Evolutionary conservation across 2,329 filamentous ascomycete species (phyloP).

Genomic region (Pyrenophora tritici-repentis): DNA sequence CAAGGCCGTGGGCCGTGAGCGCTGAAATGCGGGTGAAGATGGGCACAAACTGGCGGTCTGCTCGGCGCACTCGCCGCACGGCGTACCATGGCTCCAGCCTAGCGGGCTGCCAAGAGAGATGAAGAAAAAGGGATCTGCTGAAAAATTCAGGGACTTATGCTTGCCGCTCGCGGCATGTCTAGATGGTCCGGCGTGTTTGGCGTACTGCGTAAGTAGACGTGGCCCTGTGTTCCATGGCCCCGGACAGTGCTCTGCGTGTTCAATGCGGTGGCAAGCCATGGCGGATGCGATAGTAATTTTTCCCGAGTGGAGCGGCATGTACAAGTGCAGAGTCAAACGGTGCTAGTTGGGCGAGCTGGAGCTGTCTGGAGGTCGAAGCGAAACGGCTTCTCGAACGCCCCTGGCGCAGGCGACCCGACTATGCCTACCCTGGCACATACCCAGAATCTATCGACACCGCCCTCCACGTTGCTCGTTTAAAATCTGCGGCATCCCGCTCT

Average conservation of each 20-base stretch:
- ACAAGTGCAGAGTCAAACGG: conserved; percentile 8
- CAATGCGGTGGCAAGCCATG: conserved; percentile 30
- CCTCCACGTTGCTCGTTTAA: conserved; percentile 19
- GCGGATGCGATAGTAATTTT: conserved; percentile 13
- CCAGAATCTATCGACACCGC: conserved; percentile 33
- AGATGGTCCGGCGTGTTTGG: conserved; percentile 7
- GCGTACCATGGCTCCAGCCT: not conserved
- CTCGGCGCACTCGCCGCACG: conserved; percentile 12
- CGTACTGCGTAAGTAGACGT: conserved; percentile 1
- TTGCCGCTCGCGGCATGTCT: conserved; percentile 12
- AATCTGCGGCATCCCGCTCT: conserved; percentile 24
- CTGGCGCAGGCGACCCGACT: conserved; percentile 15
- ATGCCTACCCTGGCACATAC: conserved; percentile 21
- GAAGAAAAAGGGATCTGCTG: conserved; percentile 24
- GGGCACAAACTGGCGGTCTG: conserved; percentile 40
- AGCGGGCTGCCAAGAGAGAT: conserved; percentile 27
- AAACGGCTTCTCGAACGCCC: conserved; percentile 25
- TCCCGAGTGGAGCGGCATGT: conserved; percentile 21
- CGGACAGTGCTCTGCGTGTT: conserved; percentile 24
- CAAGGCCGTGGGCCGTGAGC: conserved; percentile 10
- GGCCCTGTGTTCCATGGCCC: conserved; percentile 9
- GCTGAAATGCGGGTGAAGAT: conserved; percentile 23
- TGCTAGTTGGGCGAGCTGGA: conserved; percentile 24
- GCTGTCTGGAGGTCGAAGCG: conserved; percentile 15
- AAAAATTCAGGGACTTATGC: conserved; percentile 23